A percentile compares a stretch with the other conserved stretches of the same genome.
Conservation (phyloP, 495 filamentous ascomycete species). For the Bacidia gigantensis region DNA sequence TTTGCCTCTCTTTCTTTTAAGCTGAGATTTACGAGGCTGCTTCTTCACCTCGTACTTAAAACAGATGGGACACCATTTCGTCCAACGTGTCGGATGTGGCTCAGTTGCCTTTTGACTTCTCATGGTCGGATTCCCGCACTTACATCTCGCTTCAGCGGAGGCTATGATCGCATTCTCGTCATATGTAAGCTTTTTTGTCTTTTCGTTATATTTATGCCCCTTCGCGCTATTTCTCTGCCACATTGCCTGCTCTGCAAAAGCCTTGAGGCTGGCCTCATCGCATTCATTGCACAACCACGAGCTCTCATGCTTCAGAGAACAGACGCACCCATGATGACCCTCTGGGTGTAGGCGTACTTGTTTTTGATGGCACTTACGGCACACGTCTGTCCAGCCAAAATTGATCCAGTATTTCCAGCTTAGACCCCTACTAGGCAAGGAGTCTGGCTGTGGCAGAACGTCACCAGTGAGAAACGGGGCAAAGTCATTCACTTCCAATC, state of each 20-base stretch:
- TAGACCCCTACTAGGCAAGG: not conserved
- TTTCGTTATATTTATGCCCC: too few relatives aligned
- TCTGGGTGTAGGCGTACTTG: not conserved
- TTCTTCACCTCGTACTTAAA: not conserved
- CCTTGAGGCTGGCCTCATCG: not conserved
- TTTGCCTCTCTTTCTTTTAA: not conserved
- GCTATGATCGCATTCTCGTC: too few relatives aligned
- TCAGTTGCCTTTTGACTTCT: not conserved
- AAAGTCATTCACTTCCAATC: not conserved
- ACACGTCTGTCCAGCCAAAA: not conserved
- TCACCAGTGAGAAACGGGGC: too few relatives aligned
- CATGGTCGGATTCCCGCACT: not conserved
- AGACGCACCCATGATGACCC: not conserved
- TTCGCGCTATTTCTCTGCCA: too few relatives aligned
- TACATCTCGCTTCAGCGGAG: not conserved
- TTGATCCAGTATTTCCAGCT: not conserved
- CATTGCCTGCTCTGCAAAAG: too few relatives aligned
- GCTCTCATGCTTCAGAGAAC: not conserved
- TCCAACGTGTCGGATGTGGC: too few relatives aligned
- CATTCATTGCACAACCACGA: not conserved
- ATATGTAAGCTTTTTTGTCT: too few relatives aligned
- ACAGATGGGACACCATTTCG: not conserved
- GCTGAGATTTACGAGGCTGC: not conserved
- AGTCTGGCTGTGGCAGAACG: too few relatives aligned
- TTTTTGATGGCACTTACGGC: not conserved